Percentiles rank a stretch among this genome's conserved stretches.
Evolutionary conservation across 1,139 yeast genomes (phyloP).

Genomic region (Suhomyces panamericanus): DNA sequence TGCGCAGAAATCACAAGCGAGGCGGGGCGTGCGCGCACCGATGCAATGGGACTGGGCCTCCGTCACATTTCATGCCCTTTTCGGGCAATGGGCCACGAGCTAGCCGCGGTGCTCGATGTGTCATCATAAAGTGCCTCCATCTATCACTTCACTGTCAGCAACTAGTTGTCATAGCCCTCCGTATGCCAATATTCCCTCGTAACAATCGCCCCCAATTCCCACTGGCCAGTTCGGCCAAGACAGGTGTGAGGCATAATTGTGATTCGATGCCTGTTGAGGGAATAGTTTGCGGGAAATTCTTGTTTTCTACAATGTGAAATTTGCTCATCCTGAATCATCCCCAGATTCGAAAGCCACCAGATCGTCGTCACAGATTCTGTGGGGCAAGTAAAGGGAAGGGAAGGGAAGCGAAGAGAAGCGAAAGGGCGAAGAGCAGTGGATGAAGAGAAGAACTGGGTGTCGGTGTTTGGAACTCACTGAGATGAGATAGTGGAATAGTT

Average conservation of each 20-base stretch:
- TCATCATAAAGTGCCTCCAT: not conserved
- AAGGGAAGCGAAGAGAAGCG: too few relatives aligned
- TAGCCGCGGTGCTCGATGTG: not conserved
- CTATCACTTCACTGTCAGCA: not conserved
- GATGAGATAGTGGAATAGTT: too few relatives aligned
- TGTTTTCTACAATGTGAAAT: not conserved
- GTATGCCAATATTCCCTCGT: not conserved
- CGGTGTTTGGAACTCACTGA: too few relatives aligned
- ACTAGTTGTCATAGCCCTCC: not conserved
- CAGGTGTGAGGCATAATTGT: not conserved
- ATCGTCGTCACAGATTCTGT: not conserved
- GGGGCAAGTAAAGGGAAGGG: too few relatives aligned
- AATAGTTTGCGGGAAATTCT: not conserved
- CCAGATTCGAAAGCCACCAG: not conserved
- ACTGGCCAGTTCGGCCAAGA: not conserved
- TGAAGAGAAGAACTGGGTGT: too few relatives aligned
- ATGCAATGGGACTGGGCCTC: not conserved
- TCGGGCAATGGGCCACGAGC: not conserved
- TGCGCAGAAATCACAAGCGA: conserved; percentile 7
- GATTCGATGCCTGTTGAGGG: not conserved
- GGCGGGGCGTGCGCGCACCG: not conserved
- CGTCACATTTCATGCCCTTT: not conserved
- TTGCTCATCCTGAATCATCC: not conserved
- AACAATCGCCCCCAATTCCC: not conserved
- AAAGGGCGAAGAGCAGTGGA: too few relatives aligned